These are phyloP conservation scores for Solanum peruvianum DNA, from an alignment of 257 asterid species.

Conservation along the genomic window DNA sequence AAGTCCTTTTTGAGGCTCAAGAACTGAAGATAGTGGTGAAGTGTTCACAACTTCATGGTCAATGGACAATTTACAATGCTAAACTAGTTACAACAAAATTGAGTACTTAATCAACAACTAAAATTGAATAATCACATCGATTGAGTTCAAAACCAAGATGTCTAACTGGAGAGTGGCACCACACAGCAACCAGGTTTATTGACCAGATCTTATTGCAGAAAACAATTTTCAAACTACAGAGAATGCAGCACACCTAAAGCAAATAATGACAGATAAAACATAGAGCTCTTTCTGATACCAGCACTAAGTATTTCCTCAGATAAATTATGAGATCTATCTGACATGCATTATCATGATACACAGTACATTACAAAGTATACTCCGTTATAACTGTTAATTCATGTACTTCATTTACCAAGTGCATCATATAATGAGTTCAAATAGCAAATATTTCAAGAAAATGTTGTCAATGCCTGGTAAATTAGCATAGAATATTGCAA, in stretches of 20 bases:
- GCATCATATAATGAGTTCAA: not conserved
- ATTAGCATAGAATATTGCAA: not conserved
- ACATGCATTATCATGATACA: not conserved
- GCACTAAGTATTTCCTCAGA: not conserved
- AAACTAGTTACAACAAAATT: not conserved
- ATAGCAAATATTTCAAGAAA: not conserved
- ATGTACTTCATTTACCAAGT: not conserved
- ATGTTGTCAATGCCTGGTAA: not conserved
- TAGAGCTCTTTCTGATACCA: not conserved
- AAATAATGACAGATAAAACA: not conserved
- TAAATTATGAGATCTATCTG: not conserved
- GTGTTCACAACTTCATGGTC: not conserved
- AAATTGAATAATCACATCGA: not conserved
- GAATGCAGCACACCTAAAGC: not conserved
- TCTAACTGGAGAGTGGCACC: not conserved
- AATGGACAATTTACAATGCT: not conserved
- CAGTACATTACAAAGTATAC: not conserved
- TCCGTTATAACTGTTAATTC: not conserved
- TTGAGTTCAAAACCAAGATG: not conserved
- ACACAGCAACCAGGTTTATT: not conserved
- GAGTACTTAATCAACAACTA: not conserved
- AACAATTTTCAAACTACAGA: not conserved
- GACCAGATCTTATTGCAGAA: not conserved
- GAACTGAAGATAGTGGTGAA: not conserved
- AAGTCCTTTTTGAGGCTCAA: not conserved